These are phyloP conservation scores for Pouteria campechiana DNA, from an alignment of 179 eudicot species.

Conservation along the genomic window DNA sequence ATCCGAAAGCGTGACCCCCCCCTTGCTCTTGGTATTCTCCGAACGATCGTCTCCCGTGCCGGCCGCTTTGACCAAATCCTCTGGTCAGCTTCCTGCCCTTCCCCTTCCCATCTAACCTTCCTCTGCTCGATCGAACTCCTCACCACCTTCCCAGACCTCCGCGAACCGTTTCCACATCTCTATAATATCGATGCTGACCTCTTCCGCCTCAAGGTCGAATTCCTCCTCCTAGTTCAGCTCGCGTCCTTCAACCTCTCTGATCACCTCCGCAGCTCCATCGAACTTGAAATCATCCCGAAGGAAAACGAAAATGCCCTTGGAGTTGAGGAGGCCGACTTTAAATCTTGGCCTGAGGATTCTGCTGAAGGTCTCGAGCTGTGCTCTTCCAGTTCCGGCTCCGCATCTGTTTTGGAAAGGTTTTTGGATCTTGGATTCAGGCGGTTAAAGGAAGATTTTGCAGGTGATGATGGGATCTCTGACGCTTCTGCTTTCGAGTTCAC, in stretches of 20 bases:
- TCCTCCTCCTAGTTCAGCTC: conserved; percentile 42
- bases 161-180: conserved; percentile 25
- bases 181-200: conserved; percentile 36
- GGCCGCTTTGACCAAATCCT: conserved; percentile 30
- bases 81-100: conserved; percentile 54
- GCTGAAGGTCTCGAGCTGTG: conserved; percentile 12
- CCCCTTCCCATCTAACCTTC: conserved; percentile 64
- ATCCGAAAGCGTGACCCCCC: conserved; percentile 64
- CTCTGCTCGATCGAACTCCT: conserved; percentile 60
- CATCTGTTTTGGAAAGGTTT: conserved; percentile 36
- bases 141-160: conserved; percentile 42
- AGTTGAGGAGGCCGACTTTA: not conserved
- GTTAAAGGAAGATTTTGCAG: conserved; percentile 49
- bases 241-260: conserved; percentile 34
- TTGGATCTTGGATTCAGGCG: conserved; percentile 52
- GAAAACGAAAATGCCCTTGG: conserved; percentile 1
- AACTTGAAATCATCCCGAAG: conserved; percentile 12
- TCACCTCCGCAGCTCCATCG: conserved; percentile 2
- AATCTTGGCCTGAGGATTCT: not conserved
- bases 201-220: conserved; percentile 56
- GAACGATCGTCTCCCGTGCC: conserved; percentile 46
- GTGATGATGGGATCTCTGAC: conserved; percentile 7
- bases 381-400: conserved; percentile 3
- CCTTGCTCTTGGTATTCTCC: conserved; percentile 62
- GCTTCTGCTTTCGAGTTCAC: conserved; percentile 13